Base-by-base conservation (phyloP, 768 basidiomycete genomes). In the Astraeus odoratus region DNA sequence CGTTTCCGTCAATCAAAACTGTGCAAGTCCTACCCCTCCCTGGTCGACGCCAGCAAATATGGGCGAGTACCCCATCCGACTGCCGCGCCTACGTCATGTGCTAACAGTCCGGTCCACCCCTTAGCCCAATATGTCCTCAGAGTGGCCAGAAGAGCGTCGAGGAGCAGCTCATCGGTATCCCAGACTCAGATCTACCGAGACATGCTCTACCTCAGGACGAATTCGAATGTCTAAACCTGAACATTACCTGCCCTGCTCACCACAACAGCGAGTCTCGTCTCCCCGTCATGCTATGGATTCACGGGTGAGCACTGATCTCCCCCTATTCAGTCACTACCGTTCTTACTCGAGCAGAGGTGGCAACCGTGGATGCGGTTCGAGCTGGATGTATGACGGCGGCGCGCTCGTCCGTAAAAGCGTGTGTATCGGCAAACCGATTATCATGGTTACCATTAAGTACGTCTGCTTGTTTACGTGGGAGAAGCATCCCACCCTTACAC, bases 271-370 rank as follows among this genome's bases (percentile, higher is more conserved):
- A 67, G 37, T 80, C 83, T 31, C 72, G 68, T 34, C 50, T 82
- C 13, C 86, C 86, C 5, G 85, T 89, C 52, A 86, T 89, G 86
- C 60, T 87, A 36, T 89, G 86, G 86, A 69, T 89, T n/a, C 86
- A 89, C 65, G 86, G 86, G 86, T 88, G 54, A 35, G 78, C 68
- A 24, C 23, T 19, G 39, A 33, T 16, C 33, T 45, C 20, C 46
- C 43, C 20, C 30, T 44, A 7, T 42, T 52, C n/a, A 16, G 23
- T n/a, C 24, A 9, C 51, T 38, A 15, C 49, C 44, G 42, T 29
- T 34, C 57, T 67, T 18, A 61, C 44, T 48, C 39, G 24, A 43
- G 41, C 57, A 88, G 86, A 20, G 86, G 86, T 31, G 80, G 80
- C 8, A 77, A 84, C 56, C 70, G 76, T 55, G 86, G 86, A 16